Conservation (phyloP, 352 stramenopile genomes). For the Globisporangium lucens region DNA sequence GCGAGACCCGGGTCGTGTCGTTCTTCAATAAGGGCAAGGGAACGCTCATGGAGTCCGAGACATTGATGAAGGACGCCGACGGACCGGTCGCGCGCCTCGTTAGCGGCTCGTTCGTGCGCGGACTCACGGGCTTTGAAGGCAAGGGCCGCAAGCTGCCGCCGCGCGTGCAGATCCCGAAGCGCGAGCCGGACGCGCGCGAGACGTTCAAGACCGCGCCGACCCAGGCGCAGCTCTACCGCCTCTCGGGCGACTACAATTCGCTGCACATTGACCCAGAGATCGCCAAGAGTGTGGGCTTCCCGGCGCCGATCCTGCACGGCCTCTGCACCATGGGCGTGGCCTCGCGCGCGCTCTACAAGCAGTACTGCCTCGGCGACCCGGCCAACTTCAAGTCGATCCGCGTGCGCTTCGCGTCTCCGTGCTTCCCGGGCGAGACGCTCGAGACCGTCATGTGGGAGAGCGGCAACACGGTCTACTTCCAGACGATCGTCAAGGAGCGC, state of each 20-base stretch:
- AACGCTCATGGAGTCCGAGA: constrained; percentile 84
- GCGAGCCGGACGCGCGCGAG: constrained; percentile 57
- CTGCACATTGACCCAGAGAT: constrained; percentile 92
- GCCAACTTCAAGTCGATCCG: constrained; percentile 81
- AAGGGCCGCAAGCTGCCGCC: constrained; percentile 59
- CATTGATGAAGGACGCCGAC: constrained; percentile 65
- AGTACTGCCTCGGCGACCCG: constrained; percentile 69
- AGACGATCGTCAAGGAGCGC: constrained; percentile 73
- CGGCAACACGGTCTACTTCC: constrained; percentile 60
- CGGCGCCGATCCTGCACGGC: constrained; percentile 91
- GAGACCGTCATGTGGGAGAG: constrained; percentile 81
- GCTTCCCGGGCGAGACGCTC: constrained; percentile 85
- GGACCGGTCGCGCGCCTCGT: constrained; percentile 69
- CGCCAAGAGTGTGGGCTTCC: constrained; percentile 70
- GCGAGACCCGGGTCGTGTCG: constrained; percentile 69
- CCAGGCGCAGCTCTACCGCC: constrained; percentile 90
- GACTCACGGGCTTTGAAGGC: constrained; percentile 72
- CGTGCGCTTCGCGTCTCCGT: constrained; percentile 85
- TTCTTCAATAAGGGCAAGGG: constrained; percentile 84
- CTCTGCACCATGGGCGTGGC: constrained; percentile 92
- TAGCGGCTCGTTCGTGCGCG: constrained; percentile 79
- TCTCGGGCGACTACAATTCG: constrained; percentile 95
- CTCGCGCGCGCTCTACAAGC: constrained; percentile 73
- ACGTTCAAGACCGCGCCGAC: constrained; percentile 65
- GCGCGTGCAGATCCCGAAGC: constrained; percentile 72